A percentile compares a stretch with the other conserved stretches of the same genome.
These are phyloP conservation scores for Boletales sp. DNA, from an alignment of 768 basidiomycete genomes.

Conservation along the genomic window DNA sequence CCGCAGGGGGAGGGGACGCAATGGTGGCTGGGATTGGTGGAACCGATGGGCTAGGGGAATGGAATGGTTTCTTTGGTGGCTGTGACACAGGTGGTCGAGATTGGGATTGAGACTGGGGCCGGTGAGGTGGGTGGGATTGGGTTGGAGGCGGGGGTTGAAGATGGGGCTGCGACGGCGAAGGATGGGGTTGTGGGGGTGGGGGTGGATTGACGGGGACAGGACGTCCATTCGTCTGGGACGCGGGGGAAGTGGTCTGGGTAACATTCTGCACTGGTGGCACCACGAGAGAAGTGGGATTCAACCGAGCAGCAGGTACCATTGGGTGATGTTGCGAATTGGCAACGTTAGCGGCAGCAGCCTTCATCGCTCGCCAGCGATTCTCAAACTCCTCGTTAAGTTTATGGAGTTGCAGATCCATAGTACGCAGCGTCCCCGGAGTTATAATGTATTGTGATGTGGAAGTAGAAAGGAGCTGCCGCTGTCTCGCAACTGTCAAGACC, in stretches of 20 bases:
- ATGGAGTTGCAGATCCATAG: constrained; percentile 42
- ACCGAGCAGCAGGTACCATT: constrained; percentile 1
- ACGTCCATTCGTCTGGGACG: constrained; percentile 24
- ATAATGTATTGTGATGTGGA: constrained; percentile 32
- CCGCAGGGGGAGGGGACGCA: constrained; percentile 40
- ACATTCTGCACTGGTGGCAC: constrained; percentile 18
- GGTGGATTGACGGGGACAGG: constrained; percentile 29
- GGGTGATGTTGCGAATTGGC: constrained; percentile 5
- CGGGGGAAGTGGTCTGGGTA: constrained; percentile 19
- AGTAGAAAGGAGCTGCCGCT: constrained; percentile 23
- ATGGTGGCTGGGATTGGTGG: constrained; percentile 10
- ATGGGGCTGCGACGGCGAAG: constrained; percentile 10
- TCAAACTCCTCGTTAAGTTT: constrained; percentile 41
- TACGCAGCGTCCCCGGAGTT: constrained; percentile 36
- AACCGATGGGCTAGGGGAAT: constrained; percentile 18
- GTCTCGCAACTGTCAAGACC: constrained; percentile 43
- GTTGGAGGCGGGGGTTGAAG: constrained; percentile 4
- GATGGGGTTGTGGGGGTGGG: constrained; percentile 9
- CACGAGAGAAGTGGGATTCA: constrained; percentile 9
- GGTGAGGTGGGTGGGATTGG: constrained; percentile 1
- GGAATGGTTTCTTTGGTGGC: constrained; percentile 15
- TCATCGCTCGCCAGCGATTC: constrained; percentile 25
- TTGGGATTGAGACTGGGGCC: constrained; percentile 3
- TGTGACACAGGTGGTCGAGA: constrained; percentile 8
- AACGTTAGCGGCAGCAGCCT: constrained; percentile 7